A percentile compares a stretch with the other conserved stretches of the same genome.
phyloP scores from a whole-genome alignment of 345 rosid genomes.

The Aurinia saxatilis region DNA sequence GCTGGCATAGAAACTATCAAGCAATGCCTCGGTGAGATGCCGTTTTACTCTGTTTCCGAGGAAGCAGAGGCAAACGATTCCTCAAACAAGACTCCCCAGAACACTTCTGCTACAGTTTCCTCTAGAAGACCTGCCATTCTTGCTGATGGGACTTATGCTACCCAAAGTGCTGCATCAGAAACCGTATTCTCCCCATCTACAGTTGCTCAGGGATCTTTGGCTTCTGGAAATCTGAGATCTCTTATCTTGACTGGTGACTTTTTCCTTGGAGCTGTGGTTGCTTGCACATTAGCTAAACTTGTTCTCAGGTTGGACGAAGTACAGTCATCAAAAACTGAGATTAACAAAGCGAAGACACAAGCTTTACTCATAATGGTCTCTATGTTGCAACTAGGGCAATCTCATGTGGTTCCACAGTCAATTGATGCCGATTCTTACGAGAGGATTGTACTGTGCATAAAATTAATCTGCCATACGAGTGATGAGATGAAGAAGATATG shows the following conservation, averaged over 20 bases:
- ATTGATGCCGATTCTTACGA: constrained; percentile 79
- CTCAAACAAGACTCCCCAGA: constrained; percentile 45
- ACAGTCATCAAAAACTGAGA: constrained; percentile 62
- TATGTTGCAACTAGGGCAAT: constrained; percentile 82
- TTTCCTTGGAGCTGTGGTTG: constrained; percentile 93
- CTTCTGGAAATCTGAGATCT: constrained; percentile 66
- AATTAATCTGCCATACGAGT: constrained; percentile 64
- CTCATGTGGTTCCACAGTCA: constrained; percentile 64
- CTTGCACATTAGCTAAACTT: constrained; percentile 87
- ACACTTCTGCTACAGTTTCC: constrained; percentile 42
- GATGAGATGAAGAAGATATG: constrained; percentile 76
- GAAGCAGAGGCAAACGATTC: constrained; percentile 60
- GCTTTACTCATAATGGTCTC: constrained; percentile 73
- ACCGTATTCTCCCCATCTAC: constrained; percentile 72
- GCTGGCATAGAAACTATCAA: constrained; percentile 63
- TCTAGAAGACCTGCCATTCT: constrained; percentile 82
- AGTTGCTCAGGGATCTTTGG: constrained; percentile 62
- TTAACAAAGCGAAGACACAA: constrained; percentile 53
- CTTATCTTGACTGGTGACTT: constrained; percentile 82
- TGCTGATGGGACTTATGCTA: constrained; percentile 84
- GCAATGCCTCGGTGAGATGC: constrained; percentile 85
- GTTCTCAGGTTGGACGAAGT: constrained; percentile 86
- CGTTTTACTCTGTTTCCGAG: constrained; percentile 55
- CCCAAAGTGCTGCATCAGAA: constrained; percentile 82
- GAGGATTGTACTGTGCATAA: constrained; percentile 69